A percentile compares a stretch with the other conserved stretches of the same genome.
Evolutionary conservation across 257 asterid genomes (phyloP).

Genomic region (Nicotiana knightiana): DNA sequence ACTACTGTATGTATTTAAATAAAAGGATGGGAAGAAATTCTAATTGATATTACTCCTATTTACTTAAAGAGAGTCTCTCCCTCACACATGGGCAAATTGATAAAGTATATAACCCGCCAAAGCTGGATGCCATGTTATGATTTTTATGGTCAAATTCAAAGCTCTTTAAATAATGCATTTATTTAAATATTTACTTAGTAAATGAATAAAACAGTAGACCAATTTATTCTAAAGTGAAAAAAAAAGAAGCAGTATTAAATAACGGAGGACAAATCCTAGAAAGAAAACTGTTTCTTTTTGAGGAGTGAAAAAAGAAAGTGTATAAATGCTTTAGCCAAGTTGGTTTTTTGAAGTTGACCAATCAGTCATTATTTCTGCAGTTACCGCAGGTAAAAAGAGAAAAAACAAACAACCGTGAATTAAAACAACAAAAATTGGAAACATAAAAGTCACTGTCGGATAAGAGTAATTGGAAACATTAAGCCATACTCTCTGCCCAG

Average conservation of each 20-base stretch:
- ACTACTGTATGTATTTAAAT: background rate
- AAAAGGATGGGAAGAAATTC: background rate
- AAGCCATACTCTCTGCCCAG: too few relatives aligned
- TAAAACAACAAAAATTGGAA: background rate
- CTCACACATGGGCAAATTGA: background rate
- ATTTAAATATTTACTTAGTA: background rate
- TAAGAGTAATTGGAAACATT: too few relatives aligned
- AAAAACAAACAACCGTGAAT: background rate
- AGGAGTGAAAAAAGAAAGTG: background rate
- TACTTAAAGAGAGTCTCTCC: background rate
- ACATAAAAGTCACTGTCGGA: background rate
- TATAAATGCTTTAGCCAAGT: background rate
- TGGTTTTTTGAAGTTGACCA: background rate
- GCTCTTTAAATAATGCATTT: background rate
- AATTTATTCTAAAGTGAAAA: background rate
- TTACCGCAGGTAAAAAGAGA: background rate
- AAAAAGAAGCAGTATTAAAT: background rate
- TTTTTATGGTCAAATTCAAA: background rate
- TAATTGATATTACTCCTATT: background rate
- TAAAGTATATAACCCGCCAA: background rate
- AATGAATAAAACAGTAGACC: background rate
- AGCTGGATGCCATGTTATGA: constrained; percentile 3
- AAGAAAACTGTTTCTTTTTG: background rate
- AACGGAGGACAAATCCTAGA: background rate
- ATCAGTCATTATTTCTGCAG: background rate